These are phyloP conservation scores for Corymbia citriodora DNA, from an alignment of 441 rosid genomes.

Conservation along the genomic window DNA sequence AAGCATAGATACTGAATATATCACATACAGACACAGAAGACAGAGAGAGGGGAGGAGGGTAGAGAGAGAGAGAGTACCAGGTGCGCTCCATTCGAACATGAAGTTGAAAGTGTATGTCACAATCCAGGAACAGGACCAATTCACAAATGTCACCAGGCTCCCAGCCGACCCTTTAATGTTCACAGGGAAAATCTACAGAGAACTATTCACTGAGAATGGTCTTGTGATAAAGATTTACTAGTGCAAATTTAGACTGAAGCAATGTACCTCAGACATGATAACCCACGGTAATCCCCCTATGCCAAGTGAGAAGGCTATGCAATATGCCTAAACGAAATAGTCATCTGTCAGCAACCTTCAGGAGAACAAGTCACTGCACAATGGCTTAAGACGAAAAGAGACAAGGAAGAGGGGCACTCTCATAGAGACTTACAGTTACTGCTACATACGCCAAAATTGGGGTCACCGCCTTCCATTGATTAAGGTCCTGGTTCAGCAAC, in stretches of 20 bases:
- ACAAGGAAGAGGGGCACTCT: not conserved
- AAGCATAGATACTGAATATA: not conserved
- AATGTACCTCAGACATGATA: slow-evolving; percentile 64
- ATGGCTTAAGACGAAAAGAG: not conserved
- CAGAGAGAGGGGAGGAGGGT: not conserved
- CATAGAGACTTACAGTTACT: slow-evolving; percentile 26
- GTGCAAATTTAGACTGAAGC: not conserved
- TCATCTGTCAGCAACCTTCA: not conserved
- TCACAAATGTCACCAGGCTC: slow-evolving; percentile 40
- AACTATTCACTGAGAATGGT: not conserved
- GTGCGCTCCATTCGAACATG: slow-evolving; percentile 53
- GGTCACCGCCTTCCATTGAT: slow-evolving; percentile 25
- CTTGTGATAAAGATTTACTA: no score
- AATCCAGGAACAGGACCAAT: slow-evolving; percentile 43
- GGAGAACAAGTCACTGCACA: not conserved
- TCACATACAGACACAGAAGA: not conserved
- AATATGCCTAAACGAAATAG: slow-evolving; percentile 26
- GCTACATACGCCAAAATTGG: slow-evolving; percentile 36
- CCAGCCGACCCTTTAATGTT: slow-evolving; percentile 50
- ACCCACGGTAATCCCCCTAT: slow-evolving; percentile 58
- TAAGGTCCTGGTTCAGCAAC: slow-evolving; percentile 22
- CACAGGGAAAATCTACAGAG: slow-evolving; percentile 50
- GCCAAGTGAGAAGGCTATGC: slow-evolving; percentile 30
- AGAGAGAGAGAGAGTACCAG: slow-evolving; percentile 22
- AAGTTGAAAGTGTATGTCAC: slow-evolving; percentile 42